phyloP scores from a whole-genome alignment of 495 filamentous ascomycete species.

The Elaphomyces granulatus region DNA sequence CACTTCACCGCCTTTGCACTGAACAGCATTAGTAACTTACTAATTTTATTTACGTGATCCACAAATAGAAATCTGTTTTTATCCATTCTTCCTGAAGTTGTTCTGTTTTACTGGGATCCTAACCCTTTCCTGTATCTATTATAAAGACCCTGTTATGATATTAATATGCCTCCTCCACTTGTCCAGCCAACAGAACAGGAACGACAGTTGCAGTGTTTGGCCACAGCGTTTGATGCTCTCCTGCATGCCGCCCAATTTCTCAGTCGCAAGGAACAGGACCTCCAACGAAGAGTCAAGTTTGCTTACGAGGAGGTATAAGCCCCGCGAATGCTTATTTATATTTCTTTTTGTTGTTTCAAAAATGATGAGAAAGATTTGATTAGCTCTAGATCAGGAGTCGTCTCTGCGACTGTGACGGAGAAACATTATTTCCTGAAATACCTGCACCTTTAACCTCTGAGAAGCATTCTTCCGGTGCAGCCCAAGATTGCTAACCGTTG shows the following conservation, averaged over 20 bases:
- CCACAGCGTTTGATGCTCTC: slow-evolving; percentile 34
- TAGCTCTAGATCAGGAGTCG: slow-evolving; percentile 48
- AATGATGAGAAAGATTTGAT: slow-evolving; percentile 37
- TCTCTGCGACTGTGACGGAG: slow-evolving; percentile 35
- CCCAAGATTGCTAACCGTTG: not conserved
- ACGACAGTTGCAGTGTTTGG: slow-evolving; percentile 29
- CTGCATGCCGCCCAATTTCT: slow-evolving; percentile 35
- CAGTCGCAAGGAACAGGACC: slow-evolving; percentile 27
- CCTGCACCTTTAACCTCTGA: slow-evolving; percentile 15
- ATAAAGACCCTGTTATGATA: no score
- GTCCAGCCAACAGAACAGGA: slow-evolving; percentile 23
- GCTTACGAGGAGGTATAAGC: slow-evolving; percentile 34
- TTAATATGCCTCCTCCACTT: slow-evolving; percentile 26
- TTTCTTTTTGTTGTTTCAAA: slow-evolving; percentile 18
- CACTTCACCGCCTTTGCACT: no score
- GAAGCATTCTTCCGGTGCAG: not conserved
- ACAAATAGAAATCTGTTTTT: no score
- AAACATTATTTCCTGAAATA: slow-evolving; percentile 39
- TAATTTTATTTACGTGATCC: no score
- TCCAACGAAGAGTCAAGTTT: slow-evolving; percentile 29
- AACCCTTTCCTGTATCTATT: no score
- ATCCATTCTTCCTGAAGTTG: no score
- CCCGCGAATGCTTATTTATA: slow-evolving; percentile 3
- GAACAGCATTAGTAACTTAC: no score
- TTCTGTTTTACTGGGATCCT: no score